A percentile compares a stretch with the other conserved stretches of the same genome.
Evolutionary conservation across 1,284 basidiomycete genomes (phyloP).

Genomic region (Wolfiporia cocos): DNA sequence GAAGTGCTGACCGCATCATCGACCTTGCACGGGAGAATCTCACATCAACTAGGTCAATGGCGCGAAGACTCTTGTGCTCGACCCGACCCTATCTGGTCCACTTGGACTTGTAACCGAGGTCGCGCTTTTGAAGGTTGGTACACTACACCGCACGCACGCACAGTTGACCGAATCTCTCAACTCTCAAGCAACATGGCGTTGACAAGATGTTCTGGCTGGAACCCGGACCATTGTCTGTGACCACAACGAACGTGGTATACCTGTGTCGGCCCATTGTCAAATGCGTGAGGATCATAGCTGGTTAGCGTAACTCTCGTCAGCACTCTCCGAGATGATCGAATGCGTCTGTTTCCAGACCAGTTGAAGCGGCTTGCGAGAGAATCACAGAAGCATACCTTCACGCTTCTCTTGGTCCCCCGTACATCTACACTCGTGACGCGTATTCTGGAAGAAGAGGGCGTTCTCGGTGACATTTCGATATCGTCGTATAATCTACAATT

Average conservation of each 20-base stretch:
- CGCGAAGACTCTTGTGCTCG: constrained; percentile 93
- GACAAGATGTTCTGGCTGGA: constrained; percentile 99
- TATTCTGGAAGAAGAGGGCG: constrained; percentile 87
- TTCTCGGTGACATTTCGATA: constrained; percentile 84
- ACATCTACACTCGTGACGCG: constrained; percentile 81
- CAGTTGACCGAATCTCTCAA: too few species aligned
- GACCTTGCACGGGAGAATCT: not conserved
- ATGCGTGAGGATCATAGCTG: constrained; percentile 86
- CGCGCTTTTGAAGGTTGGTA: constrained; percentile 79
- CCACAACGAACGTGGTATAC: constrained; percentile 90
- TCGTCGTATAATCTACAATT: constrained; percentile 89
- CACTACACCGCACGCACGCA: too few species aligned
- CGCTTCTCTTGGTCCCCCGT: constrained; percentile 86
- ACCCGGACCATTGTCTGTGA: constrained; percentile 74
- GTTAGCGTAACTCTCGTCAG: constrained; percentile 39
- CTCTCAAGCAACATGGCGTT: constrained; percentile 80
- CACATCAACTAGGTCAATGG: constrained; percentile 70
- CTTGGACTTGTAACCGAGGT: constrained; percentile 93
- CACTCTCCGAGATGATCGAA: too few species aligned
- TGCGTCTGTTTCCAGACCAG: constrained; percentile 58
- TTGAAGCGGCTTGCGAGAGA: constrained; percentile 73
- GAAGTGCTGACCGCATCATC: not conserved
- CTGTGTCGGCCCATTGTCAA: constrained; percentile 86
- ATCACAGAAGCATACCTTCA: constrained; percentile 76
- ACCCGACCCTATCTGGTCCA: constrained; percentile 84